Percentiles rank a stretch among this genome's conserved stretches.
These are phyloP conservation scores for Blastomyces parvus DNA, from an alignment of 2,329 filamentous ascomycete genomes.

Conservation along the genomic window DNA sequence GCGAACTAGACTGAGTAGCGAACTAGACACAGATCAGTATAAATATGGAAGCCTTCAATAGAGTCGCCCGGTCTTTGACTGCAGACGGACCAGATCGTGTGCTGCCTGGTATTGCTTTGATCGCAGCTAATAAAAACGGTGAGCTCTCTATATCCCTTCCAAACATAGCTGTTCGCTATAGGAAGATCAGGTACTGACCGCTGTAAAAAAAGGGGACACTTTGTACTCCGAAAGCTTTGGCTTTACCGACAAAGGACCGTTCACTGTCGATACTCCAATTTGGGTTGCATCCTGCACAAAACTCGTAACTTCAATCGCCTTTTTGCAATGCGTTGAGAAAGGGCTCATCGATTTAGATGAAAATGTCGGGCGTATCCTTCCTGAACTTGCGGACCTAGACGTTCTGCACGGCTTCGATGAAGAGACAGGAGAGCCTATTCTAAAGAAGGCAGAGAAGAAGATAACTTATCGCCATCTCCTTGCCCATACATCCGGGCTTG, in stretches of 20 bases:
- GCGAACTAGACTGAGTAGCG: not conserved
- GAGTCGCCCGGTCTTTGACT: not conserved
- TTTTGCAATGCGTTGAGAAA: conserved; percentile 45
- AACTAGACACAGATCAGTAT: not conserved
- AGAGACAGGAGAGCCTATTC: conserved; percentile 3
- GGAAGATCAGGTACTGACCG: not conserved
- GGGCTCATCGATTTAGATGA: conserved; percentile 39
- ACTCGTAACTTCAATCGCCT: conserved; percentile 42
- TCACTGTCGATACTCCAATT: conserved; percentile 6
- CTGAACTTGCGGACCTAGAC: conserved; percentile 38
- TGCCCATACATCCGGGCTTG: conserved; percentile 9
- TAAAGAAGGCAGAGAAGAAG: conserved; percentile 9
- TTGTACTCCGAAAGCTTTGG: conserved; percentile 8
- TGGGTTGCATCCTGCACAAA: conserved; percentile 26
- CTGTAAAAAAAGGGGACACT: conserved; percentile 4
- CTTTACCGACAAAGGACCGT: not conserved
- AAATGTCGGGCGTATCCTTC: conserved; percentile 36
- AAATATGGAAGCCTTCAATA: conserved; percentile 18
- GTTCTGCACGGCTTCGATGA: conserved; percentile 41
- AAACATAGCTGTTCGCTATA: not conserved
- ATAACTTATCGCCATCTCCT: conserved; percentile 8
- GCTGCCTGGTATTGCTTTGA: conserved; percentile 4
- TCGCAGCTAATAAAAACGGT: conserved; percentile 8
- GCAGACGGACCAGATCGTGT: not conserved
- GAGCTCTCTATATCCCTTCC: not conserved